Evolutionary conservation across 495 filamentous ascomycete species (phyloP), one percentile per base, ranked within the genome.

Genomic region (Penicillium salamii): DNA sequence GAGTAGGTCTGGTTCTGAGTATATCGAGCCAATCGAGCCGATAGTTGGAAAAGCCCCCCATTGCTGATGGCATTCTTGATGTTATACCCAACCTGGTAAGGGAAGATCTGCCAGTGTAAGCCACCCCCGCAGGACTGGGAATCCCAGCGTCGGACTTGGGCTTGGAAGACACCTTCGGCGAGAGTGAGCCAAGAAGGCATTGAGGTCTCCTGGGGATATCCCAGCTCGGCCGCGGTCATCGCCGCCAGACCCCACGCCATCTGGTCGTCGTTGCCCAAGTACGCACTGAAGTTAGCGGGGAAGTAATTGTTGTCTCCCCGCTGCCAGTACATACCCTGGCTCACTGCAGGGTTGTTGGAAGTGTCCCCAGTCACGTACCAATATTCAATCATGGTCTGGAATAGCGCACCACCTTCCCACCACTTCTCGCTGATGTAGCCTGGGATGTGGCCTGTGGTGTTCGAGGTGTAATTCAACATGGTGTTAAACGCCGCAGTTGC

Each of bases 111-210:
- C 77, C 75, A 79, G 47, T 73, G 66, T 45, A 80, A 56, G 8
- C 77, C 77, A 8, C 77, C 77, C 18, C 54, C 53, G 49, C 77
- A 80, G 13, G 52, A 62, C 3, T 49, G 17, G 0, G 59, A 4
- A 26, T 26, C 23, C 75, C 81, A 87, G 18, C 84, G 77, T 14
- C 13, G 34, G 19, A 73, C 69, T 58, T 86, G 83, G 0, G 74
- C 75, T 63, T 89, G 85, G 68, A 88, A 90, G 44, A 85, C 86
- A 23, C 81, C 83, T 66, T 89, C 82, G 33, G 87, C 85, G 5
- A 90, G 70, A 2, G 81, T 79, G 5, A 88, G 69, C 85, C 87
- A 91, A 42, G 71, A 68, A 3, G 60, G 59, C 72, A 72, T 38
- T 71, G 78, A 58, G 15, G 79, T 59, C 0, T 82, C 79, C 71